Evolutionary conservation across 192 early-diverging fungal species (phyloP), one percentile per base, ranked within the genome.

Genomic region (Backusella psychrophila): DNA sequence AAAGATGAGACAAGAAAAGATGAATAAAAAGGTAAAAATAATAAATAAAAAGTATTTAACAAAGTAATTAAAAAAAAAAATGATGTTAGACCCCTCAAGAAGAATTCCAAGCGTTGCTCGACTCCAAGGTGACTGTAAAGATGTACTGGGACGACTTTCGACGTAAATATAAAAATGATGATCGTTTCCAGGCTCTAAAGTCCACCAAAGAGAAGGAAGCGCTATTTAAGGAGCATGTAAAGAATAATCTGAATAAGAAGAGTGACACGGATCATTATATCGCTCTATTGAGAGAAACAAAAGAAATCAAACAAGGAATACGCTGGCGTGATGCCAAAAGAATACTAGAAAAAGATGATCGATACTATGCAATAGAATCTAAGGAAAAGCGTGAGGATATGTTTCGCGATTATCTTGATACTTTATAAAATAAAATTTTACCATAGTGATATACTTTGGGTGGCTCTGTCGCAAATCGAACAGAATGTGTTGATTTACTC

Each of bases 71-170:
- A 33, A 68, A 39, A 49, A 29, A 29, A 29, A 29, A 29, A n/a
- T n/a, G n/a, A n/a, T 41, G 6, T 21, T 80, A 87, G 73, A 76
- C 81, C 14, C 75, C 85, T 0, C 86, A 88, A 72, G 89, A 89
- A n/a, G 81, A 82, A 8, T 95, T 87, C 72, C 71, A 82, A 69
- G 78, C 79, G 2, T 75, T 95, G 59, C 76, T 95, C 7, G 85
- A 91, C 59, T 84, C 86, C 14, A 84, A 87, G 69, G 83, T 84
- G 0, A 90, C 81, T 15, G 68, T 74, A 21, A 82, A 85, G 33
- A 89, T 88, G 38, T 86, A 89, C 5, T 95, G 89, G 87, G 89
- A 94, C 38, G 91, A 93, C 39, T 96, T 96, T 77, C 77, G 83
- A 53, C 85, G 89, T n/a, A 92, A 91, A 73, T 90, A 84, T 74